Evolutionary conservation across 371 early-diverging fungal genomes (phyloP), one percentile per base, ranked within the genome.

Genomic region (Mucor plumbeus): DNA sequence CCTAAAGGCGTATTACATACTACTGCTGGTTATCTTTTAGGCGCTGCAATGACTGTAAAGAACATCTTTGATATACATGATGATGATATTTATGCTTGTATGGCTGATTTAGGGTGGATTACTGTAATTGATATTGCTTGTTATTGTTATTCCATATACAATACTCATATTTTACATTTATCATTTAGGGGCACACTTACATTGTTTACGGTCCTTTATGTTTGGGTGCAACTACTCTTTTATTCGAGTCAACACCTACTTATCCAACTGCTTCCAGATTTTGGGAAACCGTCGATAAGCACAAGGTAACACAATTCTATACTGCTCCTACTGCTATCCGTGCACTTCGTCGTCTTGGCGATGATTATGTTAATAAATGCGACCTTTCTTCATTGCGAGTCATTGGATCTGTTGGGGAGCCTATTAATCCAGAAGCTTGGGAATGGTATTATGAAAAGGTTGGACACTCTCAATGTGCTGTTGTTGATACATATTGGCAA

Each of bases 291-390:
- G 88, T 96, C 33, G 94, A 92, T 61, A 91, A 92, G 55, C 94
- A 94, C 86, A 91, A 88, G 74, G 82, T 99, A 68, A 98, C 99
- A 10, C 98, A 98, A 73, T 93, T 99, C 71, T 99, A 99, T 82
- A 99, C 99, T 13, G 98, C 99, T 0, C 99, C 99, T 17, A 99
- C 99, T 7, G 97, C 97, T 47, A 95, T 99, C 67, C 92, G 99
- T 58, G 94, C 97, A 0, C 84, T 99, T 54, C 89, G 94, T 59
- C 88, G 94, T 31, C 74, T 92, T 31, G 96, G 97, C 38, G 92
- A 97, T 71, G 80, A 90, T 34, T 87, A 87, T 85, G 88, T 95
- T 40, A 81, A 90, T 63, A 84, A 86, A 11, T 87, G 90, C 70
- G 88, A 92, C 58, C 82, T 97, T 50, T 86, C 89, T 21, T 83